Percentiles rank a stretch among this genome's conserved stretches.
These are phyloP conservation scores for Lasiosphaeria ovina DNA, from an alignment of 495 filamentous ascomycete genomes.

Conservation along the genomic window DNA sequence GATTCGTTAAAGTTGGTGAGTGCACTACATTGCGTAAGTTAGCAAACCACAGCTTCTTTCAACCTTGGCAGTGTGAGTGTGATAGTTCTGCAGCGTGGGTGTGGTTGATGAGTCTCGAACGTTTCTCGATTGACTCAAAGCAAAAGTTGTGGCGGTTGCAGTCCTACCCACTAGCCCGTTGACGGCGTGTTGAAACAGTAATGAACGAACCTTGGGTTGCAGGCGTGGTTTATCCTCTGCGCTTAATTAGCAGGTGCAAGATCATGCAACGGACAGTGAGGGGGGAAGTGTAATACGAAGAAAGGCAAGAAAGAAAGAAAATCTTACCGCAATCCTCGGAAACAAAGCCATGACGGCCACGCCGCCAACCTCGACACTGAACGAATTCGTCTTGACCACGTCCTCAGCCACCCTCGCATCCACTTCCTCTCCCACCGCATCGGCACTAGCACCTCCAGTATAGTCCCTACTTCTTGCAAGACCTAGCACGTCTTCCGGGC, in stretches of 20 bases:
- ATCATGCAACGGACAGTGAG: not conserved
- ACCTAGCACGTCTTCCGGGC: slow-evolving; percentile 25
- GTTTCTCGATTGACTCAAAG: not conserved
- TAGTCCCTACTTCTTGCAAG: slow-evolving; percentile 25
- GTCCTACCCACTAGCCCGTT: too few species aligned
- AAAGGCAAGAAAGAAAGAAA: not conserved
- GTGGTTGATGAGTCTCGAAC: not conserved
- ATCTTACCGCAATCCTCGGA: slow-evolving; percentile 24
- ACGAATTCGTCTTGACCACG: slow-evolving; percentile 37
- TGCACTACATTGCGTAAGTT: slow-evolving; percentile 16
- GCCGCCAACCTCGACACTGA: slow-evolving; percentile 18
- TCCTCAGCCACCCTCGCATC: slow-evolving; percentile 30
- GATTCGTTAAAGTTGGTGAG: slow-evolving; percentile 23
- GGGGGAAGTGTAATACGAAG: not conserved
- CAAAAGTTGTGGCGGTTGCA: too few species aligned
- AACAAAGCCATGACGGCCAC: slow-evolving; percentile 23
- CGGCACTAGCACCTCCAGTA: slow-evolving; percentile 2
- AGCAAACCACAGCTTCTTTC: too few species aligned
- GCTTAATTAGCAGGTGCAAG: not conserved
- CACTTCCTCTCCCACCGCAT: not conserved
- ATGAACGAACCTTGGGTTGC: slow-evolving; percentile 32
- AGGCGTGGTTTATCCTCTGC: slow-evolving; percentile 30
- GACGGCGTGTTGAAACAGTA: too few species aligned
- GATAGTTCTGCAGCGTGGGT: too few species aligned
- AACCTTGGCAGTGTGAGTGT: too few species aligned